Evolutionary conservation across 495 filamentous ascomycete genomes (phyloP), one percentile per base, ranked within the genome.

Genomic region (Cercophora scortea): DNA sequence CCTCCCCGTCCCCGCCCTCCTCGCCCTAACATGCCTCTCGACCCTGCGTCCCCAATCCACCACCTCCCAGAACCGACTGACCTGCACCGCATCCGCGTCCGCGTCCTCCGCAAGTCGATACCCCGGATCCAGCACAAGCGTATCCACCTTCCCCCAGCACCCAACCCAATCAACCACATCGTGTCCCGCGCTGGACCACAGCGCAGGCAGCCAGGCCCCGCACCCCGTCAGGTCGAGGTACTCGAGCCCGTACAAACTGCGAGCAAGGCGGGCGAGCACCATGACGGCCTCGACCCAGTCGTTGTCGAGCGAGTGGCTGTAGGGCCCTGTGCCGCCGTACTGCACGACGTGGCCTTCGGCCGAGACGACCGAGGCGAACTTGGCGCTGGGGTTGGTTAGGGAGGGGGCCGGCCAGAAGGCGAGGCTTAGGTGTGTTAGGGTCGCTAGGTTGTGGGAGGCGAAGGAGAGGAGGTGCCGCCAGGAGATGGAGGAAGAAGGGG

Each of bases 221-320:
- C 90, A 95, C 13, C 88, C 89, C 52, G 86, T 87, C 12, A 96
- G 68, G 61, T 93, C 89, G 0, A 96, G 76, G 68, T 83, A 90
- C 63, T 88, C 79, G 2, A 96, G 73, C 43, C 81, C 78, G 61
- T 90, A 88, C 1, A 86, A 78, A 11, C 68, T 71, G 25, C 73
- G 73, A 49, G 84, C 86, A 0, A 96, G 72, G 11, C 79, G 77
- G n/a, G 83, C 78, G 3, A 95, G 68, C 4, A 93, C 69, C 39
- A 74, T 68, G 1, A 87, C 80, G 1, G 86, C 81, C 60, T 91
- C 87, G 32, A 75, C 72, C 79, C 79, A 87, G 68, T 90, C 82
- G 43, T 80, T 69, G 53, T 90, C 85, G 3, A 83, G 64, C 3
- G 67, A 71, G 46, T 78, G 75, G 36, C 81, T 83, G 69, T 90